Evolutionary conservation across 179 eudicot genomes (phyloP).

Genomic region (Nepenthes alata): DNA sequence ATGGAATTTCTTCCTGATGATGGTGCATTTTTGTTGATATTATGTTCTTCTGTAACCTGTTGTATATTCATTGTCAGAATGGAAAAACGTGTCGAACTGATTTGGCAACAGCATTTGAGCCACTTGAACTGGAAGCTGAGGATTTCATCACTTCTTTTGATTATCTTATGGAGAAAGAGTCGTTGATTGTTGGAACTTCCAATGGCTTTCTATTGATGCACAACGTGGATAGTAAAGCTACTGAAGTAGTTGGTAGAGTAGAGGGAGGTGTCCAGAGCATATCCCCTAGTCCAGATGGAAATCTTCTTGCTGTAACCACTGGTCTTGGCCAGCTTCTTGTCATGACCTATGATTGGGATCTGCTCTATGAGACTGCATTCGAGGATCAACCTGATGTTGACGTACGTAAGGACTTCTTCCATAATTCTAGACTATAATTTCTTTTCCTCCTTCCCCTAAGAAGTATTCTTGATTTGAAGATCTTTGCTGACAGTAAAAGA

Average conservation of each 20-base stretch:
- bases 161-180: constrained; percentile 92
- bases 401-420: constrained; percentile 65
- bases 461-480: background rate
- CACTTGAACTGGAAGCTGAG: constrained; percentile 59
- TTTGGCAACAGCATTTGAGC: constrained; percentile 28
- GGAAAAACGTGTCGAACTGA: constrained; percentile 34
- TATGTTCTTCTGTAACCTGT: too few species aligned
- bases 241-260: constrained; percentile 79
- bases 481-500: background rate
- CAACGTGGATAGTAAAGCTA: constrained; percentile 42
- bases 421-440: too few species aligned
- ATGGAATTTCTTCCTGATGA: too few species aligned
- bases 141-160: constrained; percentile 71
- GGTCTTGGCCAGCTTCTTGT: constrained; percentile 78
- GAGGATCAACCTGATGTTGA: constrained; percentile 54
- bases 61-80: constrained; percentile 31
- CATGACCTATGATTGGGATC: constrained; percentile 94
- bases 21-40: too few species aligned
- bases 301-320: constrained; percentile 71
- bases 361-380: constrained; percentile 61
- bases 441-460: background rate
- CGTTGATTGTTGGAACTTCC: constrained; percentile 71
- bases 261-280: constrained; percentile 92
- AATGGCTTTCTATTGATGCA: constrained; percentile 62
- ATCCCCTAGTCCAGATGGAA: constrained; percentile 94